phyloP scores from a whole-genome alignment of 179 eudicot species.

The Gypsophila paniculata region DNA sequence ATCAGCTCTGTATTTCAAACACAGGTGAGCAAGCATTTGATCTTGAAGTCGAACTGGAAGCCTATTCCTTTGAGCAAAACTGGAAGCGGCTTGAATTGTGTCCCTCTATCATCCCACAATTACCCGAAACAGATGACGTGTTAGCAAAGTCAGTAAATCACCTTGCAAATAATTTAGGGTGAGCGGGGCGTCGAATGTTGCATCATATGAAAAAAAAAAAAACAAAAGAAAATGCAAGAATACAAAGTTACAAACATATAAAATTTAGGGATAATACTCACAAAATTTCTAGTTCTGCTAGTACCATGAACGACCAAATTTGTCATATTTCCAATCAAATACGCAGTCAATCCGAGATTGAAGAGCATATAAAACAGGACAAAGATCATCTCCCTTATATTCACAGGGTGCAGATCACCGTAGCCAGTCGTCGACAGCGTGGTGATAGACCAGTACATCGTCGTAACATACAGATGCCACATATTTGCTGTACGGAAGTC shows the following conservation, averaged over 20 bases:
- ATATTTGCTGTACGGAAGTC: constrained; percentile 29
- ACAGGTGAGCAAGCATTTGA: constrained; percentile 78
- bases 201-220: too few species aligned
- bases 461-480: constrained; percentile 47
- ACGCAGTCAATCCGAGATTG: constrained; percentile 69
- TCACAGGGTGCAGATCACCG: constrained; percentile 82
- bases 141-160: too few species aligned
- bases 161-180: too few species aligned
- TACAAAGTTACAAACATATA: not conserved
- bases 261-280: constrained; percentile 35
- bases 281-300: constrained; percentile 64
- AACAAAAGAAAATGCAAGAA: too few species aligned
- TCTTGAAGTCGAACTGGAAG: constrained; percentile 62
- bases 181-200: too few species aligned
- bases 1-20: constrained; percentile 63
- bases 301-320: constrained; percentile 74
- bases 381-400: constrained; percentile 66
- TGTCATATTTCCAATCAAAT: constrained; percentile 91
- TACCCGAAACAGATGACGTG: not conserved
- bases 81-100: constrained; percentile 63
- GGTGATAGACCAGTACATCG: constrained; percentile 79
- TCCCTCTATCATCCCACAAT: constrained; percentile 52
- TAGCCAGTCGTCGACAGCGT: constrained; percentile 80
- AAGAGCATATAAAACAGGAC: constrained; percentile 66
- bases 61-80: constrained; percentile 64